phyloP scores from a whole-genome alignment of 768 basidiomycete species.

The Termitomyces sp. region DNA sequence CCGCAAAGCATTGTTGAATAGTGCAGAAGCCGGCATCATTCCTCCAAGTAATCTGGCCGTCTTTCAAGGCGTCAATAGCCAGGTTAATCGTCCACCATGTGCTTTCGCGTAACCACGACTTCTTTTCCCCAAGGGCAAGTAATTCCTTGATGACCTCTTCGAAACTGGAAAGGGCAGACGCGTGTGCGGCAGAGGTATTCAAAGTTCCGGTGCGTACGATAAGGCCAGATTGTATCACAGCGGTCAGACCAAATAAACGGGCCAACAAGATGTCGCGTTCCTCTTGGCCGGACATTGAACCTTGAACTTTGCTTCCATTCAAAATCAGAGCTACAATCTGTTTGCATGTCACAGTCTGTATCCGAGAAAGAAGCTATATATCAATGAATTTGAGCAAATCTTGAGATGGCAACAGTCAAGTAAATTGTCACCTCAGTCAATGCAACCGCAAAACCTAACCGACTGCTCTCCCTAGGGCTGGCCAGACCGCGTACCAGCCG shows the following conservation, averaged over 20 bases:
- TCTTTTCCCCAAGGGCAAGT: slow-evolving; percentile 68
- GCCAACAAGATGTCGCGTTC: slow-evolving; percentile 92
- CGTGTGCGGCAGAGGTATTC: slow-evolving; percentile 41
- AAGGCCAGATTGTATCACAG: slow-evolving; percentile 81
- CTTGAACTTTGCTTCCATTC: slow-evolving; percentile 63
- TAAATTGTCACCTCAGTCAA: slow-evolving; percentile 73
- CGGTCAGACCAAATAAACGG: slow-evolving; percentile 82
- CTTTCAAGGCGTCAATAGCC: slow-evolving; percentile 54
- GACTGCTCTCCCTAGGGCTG: slow-evolving; percentile 88
- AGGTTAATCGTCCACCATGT: slow-evolving; percentile 79
- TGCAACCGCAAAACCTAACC: slow-evolving; percentile 93
- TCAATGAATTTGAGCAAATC: neutral
- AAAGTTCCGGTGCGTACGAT: slow-evolving; percentile 59
- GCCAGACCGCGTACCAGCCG: slow-evolving; percentile 84
- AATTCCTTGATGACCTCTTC: slow-evolving; percentile 53
- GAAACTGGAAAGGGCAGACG: slow-evolving; percentile 57
- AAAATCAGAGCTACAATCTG: slow-evolving; percentile 75
- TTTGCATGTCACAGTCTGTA: slow-evolving; percentile 69
- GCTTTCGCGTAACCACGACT: slow-evolving; percentile 88
- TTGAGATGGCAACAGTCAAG: neutral
- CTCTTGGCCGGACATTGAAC: slow-evolving; percentile 84
- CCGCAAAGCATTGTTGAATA: slow-evolving; percentile 47
- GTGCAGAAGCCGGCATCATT: slow-evolving; percentile 49
- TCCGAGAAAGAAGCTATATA: slow-evolving; percentile 66
- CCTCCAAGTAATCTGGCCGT: slow-evolving; percentile 66